Conservation (phyloP, 2,329 filamentous ascomycete genomes). For the Thielaviopsis ethacetica region DNA sequence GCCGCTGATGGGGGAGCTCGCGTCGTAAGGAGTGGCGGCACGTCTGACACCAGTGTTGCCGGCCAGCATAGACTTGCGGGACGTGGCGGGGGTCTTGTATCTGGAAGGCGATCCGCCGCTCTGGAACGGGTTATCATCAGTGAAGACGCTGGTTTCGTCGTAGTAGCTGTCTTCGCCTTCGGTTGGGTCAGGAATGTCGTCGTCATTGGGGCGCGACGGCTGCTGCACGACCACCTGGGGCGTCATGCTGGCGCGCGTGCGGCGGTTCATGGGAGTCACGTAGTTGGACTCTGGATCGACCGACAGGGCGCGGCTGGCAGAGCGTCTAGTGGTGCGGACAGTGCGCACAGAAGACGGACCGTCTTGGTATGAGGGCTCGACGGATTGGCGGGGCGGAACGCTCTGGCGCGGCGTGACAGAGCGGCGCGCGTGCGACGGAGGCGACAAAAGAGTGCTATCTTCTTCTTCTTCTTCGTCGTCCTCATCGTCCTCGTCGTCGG, state of each 20-base stretch:
- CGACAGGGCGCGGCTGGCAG: constrained; percentile 12
- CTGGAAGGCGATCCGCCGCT: constrained; percentile 55
- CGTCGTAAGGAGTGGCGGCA: constrained; percentile 20
- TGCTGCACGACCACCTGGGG: constrained; percentile 10
- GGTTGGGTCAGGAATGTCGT: constrained; percentile 18
- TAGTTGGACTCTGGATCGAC: constrained; percentile 33
- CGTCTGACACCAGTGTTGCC: background rate
- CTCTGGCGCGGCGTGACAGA: constrained; percentile 18
- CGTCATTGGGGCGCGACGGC: constrained; percentile 6
- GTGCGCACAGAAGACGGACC: constrained; percentile 4
- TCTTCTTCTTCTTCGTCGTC: constrained; percentile 46
- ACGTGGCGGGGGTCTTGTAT: constrained; percentile 30
- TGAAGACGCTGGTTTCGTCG: constrained; percentile 52
- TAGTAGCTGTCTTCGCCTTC: constrained; percentile 20
- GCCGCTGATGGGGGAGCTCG: constrained; percentile 15
- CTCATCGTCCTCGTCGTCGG: background rate
- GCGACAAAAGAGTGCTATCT: constrained; percentile 32
- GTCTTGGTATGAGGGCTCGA: constrained; percentile 5
- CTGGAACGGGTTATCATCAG: constrained; percentile 85
- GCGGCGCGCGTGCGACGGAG: constrained; percentile 24
- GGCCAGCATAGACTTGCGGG: constrained; percentile 30
- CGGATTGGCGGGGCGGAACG: constrained; percentile 26
- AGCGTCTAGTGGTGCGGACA: constrained; percentile 3
- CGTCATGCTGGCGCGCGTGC: constrained; percentile 7
- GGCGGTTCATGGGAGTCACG: constrained; percentile 2